A percentile compares a stretch with the other conserved stretches of the same genome.
Conservation (phyloP, 2,329 filamentous ascomycete genomes). For the Trichoderma breve region DNA sequence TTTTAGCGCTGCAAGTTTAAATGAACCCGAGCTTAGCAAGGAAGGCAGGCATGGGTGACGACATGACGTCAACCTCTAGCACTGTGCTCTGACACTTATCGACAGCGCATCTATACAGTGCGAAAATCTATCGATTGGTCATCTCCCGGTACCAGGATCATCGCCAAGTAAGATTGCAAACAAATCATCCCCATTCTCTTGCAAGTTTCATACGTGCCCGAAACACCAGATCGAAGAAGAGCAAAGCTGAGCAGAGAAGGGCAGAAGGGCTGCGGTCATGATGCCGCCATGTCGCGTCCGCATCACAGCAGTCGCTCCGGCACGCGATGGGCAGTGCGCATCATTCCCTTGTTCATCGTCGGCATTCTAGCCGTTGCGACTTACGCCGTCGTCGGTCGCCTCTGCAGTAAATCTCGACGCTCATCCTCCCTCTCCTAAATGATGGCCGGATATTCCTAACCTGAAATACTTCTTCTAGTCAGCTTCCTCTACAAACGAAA, state of each 20-base stretch:
- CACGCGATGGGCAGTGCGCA: constrained; percentile 43
- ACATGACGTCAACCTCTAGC: background rate
- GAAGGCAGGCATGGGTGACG: background rate
- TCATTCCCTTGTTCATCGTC: constrained; percentile 68
- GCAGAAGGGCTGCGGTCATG: constrained; percentile 22
- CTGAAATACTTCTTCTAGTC: constrained; percentile 41
- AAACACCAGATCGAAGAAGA: background rate
- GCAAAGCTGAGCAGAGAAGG: background rate
- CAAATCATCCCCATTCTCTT: background rate
- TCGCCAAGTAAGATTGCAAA: background rate
- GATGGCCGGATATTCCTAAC: background rate
- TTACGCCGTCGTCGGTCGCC: constrained; percentile 65
- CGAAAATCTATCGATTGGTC: background rate
- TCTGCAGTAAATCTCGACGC: constrained; percentile 59
- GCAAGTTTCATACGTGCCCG: background rate
- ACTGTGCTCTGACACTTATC: background rate
- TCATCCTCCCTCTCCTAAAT: background rate
- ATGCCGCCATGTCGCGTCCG: constrained; percentile 35
- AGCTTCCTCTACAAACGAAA: constrained; percentile 62
- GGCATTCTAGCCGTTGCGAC: constrained; percentile 66
- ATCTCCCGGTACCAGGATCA: background rate
- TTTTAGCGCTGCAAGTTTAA: background rate
- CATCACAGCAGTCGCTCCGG: constrained; percentile 30
- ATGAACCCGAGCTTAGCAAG: background rate
- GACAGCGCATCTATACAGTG: background rate